These are phyloP conservation scores for Gilbertella persicaria DNA, from an alignment of 371 early-diverging fungal species.

Conservation along the genomic window DNA sequence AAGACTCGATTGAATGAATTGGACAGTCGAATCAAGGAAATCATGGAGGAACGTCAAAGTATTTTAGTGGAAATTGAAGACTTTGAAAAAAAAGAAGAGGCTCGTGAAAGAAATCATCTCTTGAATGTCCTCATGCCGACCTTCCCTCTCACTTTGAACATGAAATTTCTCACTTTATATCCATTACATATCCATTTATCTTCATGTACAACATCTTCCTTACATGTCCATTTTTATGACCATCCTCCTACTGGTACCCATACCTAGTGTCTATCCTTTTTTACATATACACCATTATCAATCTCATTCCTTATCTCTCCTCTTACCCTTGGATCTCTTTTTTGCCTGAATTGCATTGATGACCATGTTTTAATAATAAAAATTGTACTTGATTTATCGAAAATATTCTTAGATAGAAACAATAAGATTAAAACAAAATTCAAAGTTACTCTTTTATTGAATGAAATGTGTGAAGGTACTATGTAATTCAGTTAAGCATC, in stretches of 20 bases:
- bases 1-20: constrained; percentile 21
- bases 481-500: too few species aligned
- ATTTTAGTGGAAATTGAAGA: constrained; percentile 17
- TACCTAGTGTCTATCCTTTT: constrained; percentile 8
- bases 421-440: constrained; percentile 6
- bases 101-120: constrained; percentile 18
- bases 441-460: constrained; percentile 5
- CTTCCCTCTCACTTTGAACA: too few species aligned
- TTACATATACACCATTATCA: too few species aligned
- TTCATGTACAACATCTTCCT: constrained; percentile 1
- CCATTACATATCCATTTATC: constrained; percentile 1
- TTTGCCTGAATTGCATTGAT: too few species aligned
- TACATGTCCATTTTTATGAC: constrained; percentile 1
- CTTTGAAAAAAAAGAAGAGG: constrained; percentile 18
- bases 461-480: constrained; percentile 3
- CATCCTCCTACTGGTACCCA: constrained; percentile 3
- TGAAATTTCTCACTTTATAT: constrained; percentile 5
- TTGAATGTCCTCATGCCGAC: too few species aligned
- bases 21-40: constrained; percentile 17
- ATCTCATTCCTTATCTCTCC: too few species aligned
- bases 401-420: constrained; percentile 3
- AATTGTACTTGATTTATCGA: too few species aligned
- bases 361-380: constrained; percentile 4
- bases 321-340: constrained; percentile 10
- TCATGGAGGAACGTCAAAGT: constrained; percentile 15